Base-by-base conservation (phyloP, 139 green algal species). In the Chlamydomonas eustigma region DNA sequence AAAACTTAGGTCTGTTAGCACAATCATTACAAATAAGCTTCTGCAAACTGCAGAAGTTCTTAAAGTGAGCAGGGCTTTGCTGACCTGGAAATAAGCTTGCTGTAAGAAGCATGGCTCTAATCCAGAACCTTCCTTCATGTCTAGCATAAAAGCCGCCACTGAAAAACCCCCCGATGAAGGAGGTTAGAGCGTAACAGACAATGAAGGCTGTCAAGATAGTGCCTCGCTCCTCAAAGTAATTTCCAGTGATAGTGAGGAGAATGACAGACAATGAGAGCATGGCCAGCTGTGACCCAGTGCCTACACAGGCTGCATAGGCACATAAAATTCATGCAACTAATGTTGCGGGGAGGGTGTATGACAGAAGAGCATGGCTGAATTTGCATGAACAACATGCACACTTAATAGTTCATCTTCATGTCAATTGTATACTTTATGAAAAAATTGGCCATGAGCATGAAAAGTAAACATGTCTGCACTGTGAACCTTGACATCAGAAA, bases 171-270 rank as follows among this genome's bases (percentile, higher is more conserved):
- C 73, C 73, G 2, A 52, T 18, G 37, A 97, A 93, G 22, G 87
- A 92, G 66, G 93, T 97, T 1, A 98, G 85, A 0, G 95, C 91
- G 80, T 98, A 98, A 74, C 81, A 93, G 52, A 95, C 85, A 76
- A 98, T 98, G 85, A 97, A 95, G 30, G 91, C 89, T 5, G 94
- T 98, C 8, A 97, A 79, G 74, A 98, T 72, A 24, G 36, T 6
- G 31, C 35, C 37, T 12, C 52, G 38, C 50, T 74, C 38, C 73
- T 84, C 74, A 68, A 87, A 88, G 66, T 86, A 85, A 2, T 39
- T 76, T 25, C 89, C 94, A 30, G 89, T 85, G 71, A 98, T 97
- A 71, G 94, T 94, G 68, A 97, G 90, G 50, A 98, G 74, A 71
- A 98, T 94, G 50, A 97, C 90, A 22, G 83, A 81, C 31, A 97